Evolutionary conservation across 257 asterid genomes (phyloP).

Genomic region (Solanum dulcamara): DNA sequence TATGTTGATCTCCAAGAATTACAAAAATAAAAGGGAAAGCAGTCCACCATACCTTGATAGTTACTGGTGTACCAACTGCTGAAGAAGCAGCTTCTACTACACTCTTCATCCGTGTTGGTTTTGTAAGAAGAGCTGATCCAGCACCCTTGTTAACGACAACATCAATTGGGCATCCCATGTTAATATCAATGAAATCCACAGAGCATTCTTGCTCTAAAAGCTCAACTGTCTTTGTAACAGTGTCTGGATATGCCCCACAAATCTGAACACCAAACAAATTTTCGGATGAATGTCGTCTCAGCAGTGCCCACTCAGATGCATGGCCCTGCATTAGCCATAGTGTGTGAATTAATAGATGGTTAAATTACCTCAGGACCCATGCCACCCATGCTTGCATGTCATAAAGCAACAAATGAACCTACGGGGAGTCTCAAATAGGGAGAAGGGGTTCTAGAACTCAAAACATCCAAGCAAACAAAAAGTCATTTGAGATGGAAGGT

Average conservation of each 20-base stretch:
- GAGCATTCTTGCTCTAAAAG: slow-evolving; percentile 84
- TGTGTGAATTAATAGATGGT: neutral
- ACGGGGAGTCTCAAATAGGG: neutral
- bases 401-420: neutral
- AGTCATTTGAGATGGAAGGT: neutral
- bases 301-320: slow-evolving; percentile 99
- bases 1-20: neutral
- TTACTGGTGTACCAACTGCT: slow-evolving; percentile 63
- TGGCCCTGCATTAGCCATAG: slow-evolving; percentile 55
- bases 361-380: neutral
- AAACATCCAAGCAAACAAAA: neutral
- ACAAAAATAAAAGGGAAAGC: neutral
- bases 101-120: slow-evolving; percentile 81
- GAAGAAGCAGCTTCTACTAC: slow-evolving; percentile 68
- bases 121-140: slow-evolving; percentile 85
- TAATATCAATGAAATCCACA: slow-evolving; percentile 87
- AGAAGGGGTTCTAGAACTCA: neutral
- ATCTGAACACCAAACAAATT: slow-evolving; percentile 91
- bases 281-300: slow-evolving; percentile 93
- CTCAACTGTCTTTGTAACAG: slow-evolving; percentile 84
- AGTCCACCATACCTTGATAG: slow-evolving; percentile 52
- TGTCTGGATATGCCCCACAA: slow-evolving; percentile 94
- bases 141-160: slow-evolving; percentile 87
- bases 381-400: neutral
- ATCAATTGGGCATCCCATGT: slow-evolving; percentile 99